Base-by-base conservation (phyloP, 169 alveolate genomes). In the Cryptosporidium muris region DNA sequence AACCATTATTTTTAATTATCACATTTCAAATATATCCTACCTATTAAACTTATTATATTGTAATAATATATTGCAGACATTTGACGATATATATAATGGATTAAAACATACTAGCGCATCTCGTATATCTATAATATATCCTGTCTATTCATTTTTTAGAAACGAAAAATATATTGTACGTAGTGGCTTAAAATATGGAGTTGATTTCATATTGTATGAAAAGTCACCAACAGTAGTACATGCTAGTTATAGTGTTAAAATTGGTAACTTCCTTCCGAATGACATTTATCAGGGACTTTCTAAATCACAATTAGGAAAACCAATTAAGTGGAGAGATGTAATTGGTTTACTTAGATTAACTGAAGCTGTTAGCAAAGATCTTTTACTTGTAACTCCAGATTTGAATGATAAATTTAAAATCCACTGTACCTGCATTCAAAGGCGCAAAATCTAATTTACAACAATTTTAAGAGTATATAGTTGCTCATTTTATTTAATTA, bases 181-280 rank as follows among this genome's bases (percentile, higher is more conserved):
- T 43, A 68, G 60, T 11, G 82, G 82, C 25, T 40, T 74, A 40
- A 74, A 74, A 60, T 74, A 36, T 14, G 82, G 82, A n/a, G 82
- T 56, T 1, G 82, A 74, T 42, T 74, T 3, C 42, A 36, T 58
- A n/a, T 34, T 74, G 3, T 74, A 74, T 14, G 40, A 60, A 7
- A 37, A 6, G 34, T 48, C 43, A 45, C 82, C 68, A 36, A 34
- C 66, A 12, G 4, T 74, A 16, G 53, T 47, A 2, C 82, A 74
- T 42, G 62, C 74, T 2, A 25, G 43, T 5, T 53, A 74, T 53
- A 42, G 74, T 58, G 60, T 74, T 43, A 16, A 58, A 58, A 58
- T 74, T 25, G 54, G 82, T 25, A 74, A 58, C 25, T 74, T 74
- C 8, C 45, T 16, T 54, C 4, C 54, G 5, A 45, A 48, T 8